Base-by-base conservation (phyloP, 805 yeast species). In the Ogataea trehaloabstinens region DNA sequence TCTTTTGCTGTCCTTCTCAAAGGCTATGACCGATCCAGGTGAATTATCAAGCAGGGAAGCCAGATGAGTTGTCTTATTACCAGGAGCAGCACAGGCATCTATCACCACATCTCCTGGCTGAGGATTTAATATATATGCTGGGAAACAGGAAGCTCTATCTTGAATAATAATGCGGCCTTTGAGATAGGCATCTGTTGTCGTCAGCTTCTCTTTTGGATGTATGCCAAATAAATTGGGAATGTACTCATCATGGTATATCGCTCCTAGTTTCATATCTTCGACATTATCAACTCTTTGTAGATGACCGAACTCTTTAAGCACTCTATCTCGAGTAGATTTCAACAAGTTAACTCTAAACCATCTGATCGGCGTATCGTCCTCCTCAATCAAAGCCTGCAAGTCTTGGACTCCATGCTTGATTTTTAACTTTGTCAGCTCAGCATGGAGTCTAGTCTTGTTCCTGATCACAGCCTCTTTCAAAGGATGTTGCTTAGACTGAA, bases 41-140 rank as follows among this genome's bases (percentile, higher is more conserved):
- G 63, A 49, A 27, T 64, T 63, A 3, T 55, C 49, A 17, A 87
- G 61, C 35, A 76, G 67, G 0, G 93, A 78, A 0, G 96, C 96
- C 17, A 83, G 66, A 63, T 91, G 98, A 0, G 97, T 87, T 0
- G 99, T 93, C 60, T 93, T 95, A 62, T 93, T 93, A 4, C 99
- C 99, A 4, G 99, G 99, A 0, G 99, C 99, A 2, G 98, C 90
- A 65, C 97, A 90, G 1, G 96, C 84, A 64, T 93, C 99, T 31
- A 93, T 85, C 8, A 89, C 78, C 18, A 70, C 62, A 42, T 75
- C 82, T 31, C 81, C 83, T 4, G 76, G 68, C 1, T 58, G 39
- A 0, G 91, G 86, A 45, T 76, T 70, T 34, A 93, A 63, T 19
- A 93, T 89, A 44, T 78, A 79, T 0, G 95, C 96, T 0, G 99